Evolutionary conservation across 805 yeast genomes (phyloP).

Genomic region (Suhomyces sp.): DNA sequence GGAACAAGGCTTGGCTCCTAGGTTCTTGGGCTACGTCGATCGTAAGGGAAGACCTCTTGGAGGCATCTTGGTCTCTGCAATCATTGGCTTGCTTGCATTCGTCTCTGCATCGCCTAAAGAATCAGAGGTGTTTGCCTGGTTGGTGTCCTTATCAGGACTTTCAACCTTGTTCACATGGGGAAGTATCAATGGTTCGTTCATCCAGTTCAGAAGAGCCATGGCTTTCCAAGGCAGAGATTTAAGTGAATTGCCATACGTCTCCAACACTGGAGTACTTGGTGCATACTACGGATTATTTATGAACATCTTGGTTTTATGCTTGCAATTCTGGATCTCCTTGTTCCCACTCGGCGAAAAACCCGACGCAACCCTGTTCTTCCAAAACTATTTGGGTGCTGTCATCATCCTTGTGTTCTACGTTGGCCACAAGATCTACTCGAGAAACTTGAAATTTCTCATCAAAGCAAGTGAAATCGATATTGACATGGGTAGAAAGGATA

Average conservation of each 20-base stretch:
- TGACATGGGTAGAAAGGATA: constrained; percentile 8
- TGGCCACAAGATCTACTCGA: constrained; percentile 12
- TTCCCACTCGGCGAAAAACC: constrained; percentile 26
- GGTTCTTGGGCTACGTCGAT: constrained; percentile 34
- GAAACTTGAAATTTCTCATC: constrained; percentile 7
- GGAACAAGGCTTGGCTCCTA: constrained; percentile 41
- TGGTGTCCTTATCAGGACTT: constrained; percentile 26
- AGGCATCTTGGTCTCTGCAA: constrained; percentile 32
- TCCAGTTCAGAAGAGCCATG: constrained; percentile 26
- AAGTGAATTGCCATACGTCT: constrained; percentile 51
- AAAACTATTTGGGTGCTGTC: constrained; percentile 14
- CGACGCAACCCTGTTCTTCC: constrained; percentile 10
- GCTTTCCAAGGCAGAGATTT: constrained; percentile 30
- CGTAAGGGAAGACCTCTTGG: constrained; percentile 39
- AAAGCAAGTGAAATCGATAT: constrained; percentile 9
- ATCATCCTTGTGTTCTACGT: constrained; percentile 12
- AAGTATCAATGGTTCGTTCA: constrained; percentile 20
- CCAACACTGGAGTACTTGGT: constrained; percentile 45
- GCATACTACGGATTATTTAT: constrained; percentile 24
- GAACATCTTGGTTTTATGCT: constrained; percentile 24
- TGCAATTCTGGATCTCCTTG: constrained; percentile 36
- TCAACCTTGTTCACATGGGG: constrained; percentile 30
- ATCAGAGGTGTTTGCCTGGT: constrained; percentile 32
- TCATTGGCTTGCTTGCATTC: constrained; percentile 37
- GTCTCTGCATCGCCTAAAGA: constrained; percentile 40